Conservation (phyloP, 1,139 yeast genomes). For the Blastobotrys arbuscula region DNA sequence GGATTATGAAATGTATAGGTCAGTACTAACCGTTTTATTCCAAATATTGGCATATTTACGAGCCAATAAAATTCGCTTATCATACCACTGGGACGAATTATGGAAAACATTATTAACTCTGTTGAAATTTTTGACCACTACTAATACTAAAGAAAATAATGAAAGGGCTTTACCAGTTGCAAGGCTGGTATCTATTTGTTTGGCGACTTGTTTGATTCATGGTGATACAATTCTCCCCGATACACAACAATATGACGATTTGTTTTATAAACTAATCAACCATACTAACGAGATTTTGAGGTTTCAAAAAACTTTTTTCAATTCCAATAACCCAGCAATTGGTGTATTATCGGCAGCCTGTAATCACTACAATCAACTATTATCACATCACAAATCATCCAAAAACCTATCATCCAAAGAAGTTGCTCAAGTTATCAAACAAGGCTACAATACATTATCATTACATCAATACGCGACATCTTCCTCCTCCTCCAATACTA, state of each 20-base stretch:
- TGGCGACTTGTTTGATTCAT: conserved; percentile 31
- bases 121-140: conserved; percentile 26
- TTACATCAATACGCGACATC: conserved; percentile 24
- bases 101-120: conserved; percentile 35
- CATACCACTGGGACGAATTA: conserved; percentile 37
- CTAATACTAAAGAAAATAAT: not conserved
- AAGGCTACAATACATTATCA: conserved; percentile 28
- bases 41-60: conserved; percentile 27
- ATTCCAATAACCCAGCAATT: conserved; percentile 18
- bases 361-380: conserved; percentile 26
- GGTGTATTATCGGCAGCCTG: conserved; percentile 25
- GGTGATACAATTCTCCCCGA: conserved; percentile 31
- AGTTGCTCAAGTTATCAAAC: conserved; percentile 26
- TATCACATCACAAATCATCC: conserved; percentile 9
- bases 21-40: conserved; percentile 26
- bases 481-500: conserved; percentile 4
- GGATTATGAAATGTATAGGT: conserved; percentile 31
- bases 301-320: conserved; percentile 16
- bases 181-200: conserved; percentile 20
- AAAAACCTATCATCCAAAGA: conserved; percentile 22
- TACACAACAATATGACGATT: conserved; percentile 32
- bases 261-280: conserved; percentile 33
- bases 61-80: conserved; percentile 18
- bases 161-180: conserved; percentile 16
- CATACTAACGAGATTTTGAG: conserved; percentile 24